phyloP scores from a whole-genome alignment of 768 basidiomycete species.

The Rhizopogon rudus region DNA sequence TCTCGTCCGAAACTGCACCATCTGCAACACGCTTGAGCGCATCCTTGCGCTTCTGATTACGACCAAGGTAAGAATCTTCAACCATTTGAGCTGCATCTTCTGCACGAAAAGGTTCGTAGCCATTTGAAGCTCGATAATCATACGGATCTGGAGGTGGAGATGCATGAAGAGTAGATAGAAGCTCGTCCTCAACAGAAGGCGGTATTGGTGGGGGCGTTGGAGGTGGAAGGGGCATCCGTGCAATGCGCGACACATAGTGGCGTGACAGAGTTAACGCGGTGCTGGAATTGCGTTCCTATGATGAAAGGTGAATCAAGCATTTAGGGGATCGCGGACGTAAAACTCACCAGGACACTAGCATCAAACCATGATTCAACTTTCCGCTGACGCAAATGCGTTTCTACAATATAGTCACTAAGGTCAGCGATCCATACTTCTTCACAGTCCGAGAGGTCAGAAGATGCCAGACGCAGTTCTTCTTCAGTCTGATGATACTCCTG shows the following conservation, averaged over 20 bases:
- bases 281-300: slow-evolving; percentile 63
- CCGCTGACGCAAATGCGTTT: slow-evolving; percentile 68
- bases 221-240: slow-evolving; percentile 38
- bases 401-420: slow-evolving; percentile 61
- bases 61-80: slow-evolving; percentile 50
- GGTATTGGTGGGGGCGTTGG: slow-evolving; percentile 32
- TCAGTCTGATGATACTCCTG: slow-evolving; percentile 24
- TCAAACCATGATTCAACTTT: slow-evolving; percentile 75
- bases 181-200: slow-evolving; percentile 30
- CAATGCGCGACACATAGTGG: slow-evolving; percentile 37
- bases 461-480: slow-evolving; percentile 43
- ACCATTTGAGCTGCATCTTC: slow-evolving; percentile 57
- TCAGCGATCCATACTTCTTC: slow-evolving; percentile 73
- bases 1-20: slow-evolving; percentile 48
- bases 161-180: slow-evolving; percentile 28
- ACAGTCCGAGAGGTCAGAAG: slow-evolving; percentile 81
- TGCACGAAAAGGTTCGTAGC: slow-evolving; percentile 27
- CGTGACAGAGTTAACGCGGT: slow-evolving; percentile 43
- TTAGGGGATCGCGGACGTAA: neutral
- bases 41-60: slow-evolving; percentile 38
- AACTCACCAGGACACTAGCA: slow-evolving; percentile 54
- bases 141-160: slow-evolving; percentile 32
- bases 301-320: slow-evolving; percentile 3
- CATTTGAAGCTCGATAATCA: slow-evolving; percentile 24
- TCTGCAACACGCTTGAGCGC: slow-evolving; percentile 46